Percentiles rank a stretch among this genome's conserved stretches.
Evolutionary conservation across 2,329 filamentous ascomycete species (phyloP).

Genomic region (Penicillium corylophilum): DNA sequence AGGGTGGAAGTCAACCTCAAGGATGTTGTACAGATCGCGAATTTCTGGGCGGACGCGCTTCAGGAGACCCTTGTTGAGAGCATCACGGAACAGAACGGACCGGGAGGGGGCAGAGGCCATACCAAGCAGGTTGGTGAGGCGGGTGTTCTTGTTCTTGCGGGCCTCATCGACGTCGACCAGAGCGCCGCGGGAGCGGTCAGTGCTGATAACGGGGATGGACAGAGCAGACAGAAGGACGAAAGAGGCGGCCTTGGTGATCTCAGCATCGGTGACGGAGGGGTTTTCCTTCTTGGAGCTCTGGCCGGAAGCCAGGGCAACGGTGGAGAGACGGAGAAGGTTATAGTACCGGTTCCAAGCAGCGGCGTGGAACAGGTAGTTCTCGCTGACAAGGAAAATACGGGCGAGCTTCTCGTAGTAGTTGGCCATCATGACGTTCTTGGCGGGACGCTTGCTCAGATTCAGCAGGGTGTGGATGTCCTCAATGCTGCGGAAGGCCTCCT

Average conservation of each 20-base stretch:
- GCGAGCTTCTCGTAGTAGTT: conserved; percentile 99
- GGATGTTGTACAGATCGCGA: conserved; percentile 94
- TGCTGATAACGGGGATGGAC: conserved; percentile 99
- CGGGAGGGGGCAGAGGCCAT: conserved; percentile 89
- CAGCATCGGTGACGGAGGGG: conserved; percentile 81
- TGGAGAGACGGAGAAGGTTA: conserved; percentile 89
- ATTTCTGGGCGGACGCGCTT: conserved; percentile 94
- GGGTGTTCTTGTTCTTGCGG: conserved; percentile 97
- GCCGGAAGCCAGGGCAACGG: conserved; percentile 75
- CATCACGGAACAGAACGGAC: conserved; percentile 90
- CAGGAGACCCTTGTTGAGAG: conserved; percentile 88
- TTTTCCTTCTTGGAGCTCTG: conserved; percentile 93
- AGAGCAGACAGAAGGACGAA: conserved; percentile 94
- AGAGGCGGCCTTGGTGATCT: conserved; percentile 90
- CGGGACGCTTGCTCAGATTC: conserved; percentile 94
- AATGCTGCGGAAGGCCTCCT: conserved; percentile 98
- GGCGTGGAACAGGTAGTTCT: conserved; percentile 99
- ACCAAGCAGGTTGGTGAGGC: conserved; percentile 90
- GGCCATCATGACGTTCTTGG: conserved; percentile 99
- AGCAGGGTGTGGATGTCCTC: conserved; percentile 98
- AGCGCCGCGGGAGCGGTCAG: conserved; percentile 88
- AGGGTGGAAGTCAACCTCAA: conserved; percentile 98
- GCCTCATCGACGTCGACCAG: conserved; percentile 96
- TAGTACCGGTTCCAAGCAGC: conserved; percentile 98
- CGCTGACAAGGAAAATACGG: conserved; percentile 95